Percentiles rank a stretch among this genome's conserved stretches.
These are phyloP conservation scores for Phialocephala subalpina DNA, from an alignment of 2,329 filamentous ascomycete species.

Conservation along the genomic window DNA sequence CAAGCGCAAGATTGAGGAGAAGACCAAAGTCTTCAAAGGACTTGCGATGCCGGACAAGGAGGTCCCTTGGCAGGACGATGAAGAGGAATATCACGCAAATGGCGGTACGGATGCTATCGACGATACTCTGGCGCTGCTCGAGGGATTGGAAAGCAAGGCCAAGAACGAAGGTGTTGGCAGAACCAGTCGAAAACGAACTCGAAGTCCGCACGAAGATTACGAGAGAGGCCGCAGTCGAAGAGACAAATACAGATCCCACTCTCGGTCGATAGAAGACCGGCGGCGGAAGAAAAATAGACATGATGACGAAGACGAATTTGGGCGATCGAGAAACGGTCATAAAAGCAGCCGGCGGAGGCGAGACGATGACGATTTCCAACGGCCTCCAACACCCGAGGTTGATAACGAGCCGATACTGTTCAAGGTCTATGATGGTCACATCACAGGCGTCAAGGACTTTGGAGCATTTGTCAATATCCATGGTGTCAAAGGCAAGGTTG, in stretches of 20 bases:
- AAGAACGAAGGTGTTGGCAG: slow-evolving; percentile 46
- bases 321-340: slow-evolving; percentile 53
- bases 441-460: slow-evolving; percentile 94
- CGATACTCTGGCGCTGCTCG: slow-evolving; percentile 91
- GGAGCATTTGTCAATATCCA: slow-evolving; percentile 94
- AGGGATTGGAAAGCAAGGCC: slow-evolving; percentile 78
- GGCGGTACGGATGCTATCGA: slow-evolving; percentile 75
- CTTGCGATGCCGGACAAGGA: slow-evolving; percentile 85
- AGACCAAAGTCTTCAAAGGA: slow-evolving; percentile 89
- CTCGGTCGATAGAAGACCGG: slow-evolving; percentile 55
- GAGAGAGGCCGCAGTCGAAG: slow-evolving; percentile 46
- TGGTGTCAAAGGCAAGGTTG: slow-evolving; percentile 86
- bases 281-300: slow-evolving; percentile 55
- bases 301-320: slow-evolving; percentile 67
- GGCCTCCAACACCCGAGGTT: slow-evolving; percentile 74
- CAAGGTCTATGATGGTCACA: slow-evolving; percentile 90
- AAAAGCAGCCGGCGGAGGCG: slow-evolving; percentile 52
- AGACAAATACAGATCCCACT: slow-evolving; percentile 58
- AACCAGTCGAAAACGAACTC: slow-evolving; percentile 58
- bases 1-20: slow-evolving; percentile 66
- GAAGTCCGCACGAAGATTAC: slow-evolving; percentile 55
- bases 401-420: slow-evolving; percentile 83
- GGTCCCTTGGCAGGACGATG: slow-evolving; percentile 59
- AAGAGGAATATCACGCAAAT: slow-evolving; percentile 45
- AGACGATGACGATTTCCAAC: slow-evolving; percentile 67